phyloP scores from a whole-genome alignment of 2,329 filamentous ascomycete species.

The Sporothrix inflata region DNA sequence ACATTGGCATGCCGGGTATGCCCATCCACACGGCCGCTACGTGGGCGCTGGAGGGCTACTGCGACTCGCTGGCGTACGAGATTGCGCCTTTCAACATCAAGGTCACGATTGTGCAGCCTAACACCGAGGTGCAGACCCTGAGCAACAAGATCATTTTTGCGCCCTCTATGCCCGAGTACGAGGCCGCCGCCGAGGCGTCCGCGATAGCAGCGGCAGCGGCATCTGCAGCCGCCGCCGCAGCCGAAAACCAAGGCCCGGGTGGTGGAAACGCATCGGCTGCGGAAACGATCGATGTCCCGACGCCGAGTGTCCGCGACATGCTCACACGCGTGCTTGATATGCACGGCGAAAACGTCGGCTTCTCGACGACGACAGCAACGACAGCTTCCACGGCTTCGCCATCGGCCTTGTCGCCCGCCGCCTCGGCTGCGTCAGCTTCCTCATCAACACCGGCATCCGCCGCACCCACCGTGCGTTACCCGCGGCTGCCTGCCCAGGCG shows the following conservation, averaged over 20 bases:
- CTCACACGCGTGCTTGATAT: slow-evolving; percentile 77
- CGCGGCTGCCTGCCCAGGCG: slow-evolving; percentile 68
- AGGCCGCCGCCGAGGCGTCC: slow-evolving; percentile 52
- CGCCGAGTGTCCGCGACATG: slow-evolving; percentile 82
- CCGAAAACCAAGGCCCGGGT: not conserved
- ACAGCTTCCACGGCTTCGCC: not conserved
- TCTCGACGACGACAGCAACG: slow-evolving; percentile 36
- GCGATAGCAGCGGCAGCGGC: slow-evolving; percentile 59
- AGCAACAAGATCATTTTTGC: slow-evolving; percentile 86
- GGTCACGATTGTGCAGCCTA: slow-evolving; percentile 92
- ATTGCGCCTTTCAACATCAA: slow-evolving; percentile 97
- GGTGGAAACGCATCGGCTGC: not conserved
- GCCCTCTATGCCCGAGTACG: slow-evolving; percentile 66
- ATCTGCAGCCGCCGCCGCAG: not conserved
- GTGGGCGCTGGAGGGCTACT: slow-evolving; percentile 95
- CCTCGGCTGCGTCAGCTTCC: not conserved
- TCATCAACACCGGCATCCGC: slow-evolving; percentile 51
- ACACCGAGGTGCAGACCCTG: slow-evolving; percentile 86
- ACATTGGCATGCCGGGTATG: slow-evolving; percentile 90
- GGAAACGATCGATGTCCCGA: slow-evolving; percentile 40
- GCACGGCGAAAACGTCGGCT: slow-evolving; percentile 66
- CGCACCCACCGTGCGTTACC: slow-evolving; percentile 71
- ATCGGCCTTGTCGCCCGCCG: not conserved
- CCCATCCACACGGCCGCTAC: slow-evolving; percentile 89
- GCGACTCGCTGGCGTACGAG: slow-evolving; percentile 93